Base-by-base conservation (phyloP, 108 stramenopile genomes). In the Ochromonas danica region DNA sequence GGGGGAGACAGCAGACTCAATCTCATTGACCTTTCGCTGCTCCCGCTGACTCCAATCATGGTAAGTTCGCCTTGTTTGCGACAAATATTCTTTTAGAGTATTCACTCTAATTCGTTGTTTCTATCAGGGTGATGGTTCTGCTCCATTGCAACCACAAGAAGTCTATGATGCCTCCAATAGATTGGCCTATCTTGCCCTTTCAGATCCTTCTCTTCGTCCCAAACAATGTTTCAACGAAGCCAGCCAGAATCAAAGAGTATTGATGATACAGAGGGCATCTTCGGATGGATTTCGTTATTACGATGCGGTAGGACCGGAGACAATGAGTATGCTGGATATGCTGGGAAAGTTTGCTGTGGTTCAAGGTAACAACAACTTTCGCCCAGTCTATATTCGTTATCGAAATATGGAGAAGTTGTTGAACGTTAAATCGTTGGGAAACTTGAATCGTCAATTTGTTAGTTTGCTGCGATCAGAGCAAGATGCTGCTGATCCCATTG, bases 371-470 rank as follows among this genome's bases (percentile, higher is more conserved):
- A 36, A 6, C 36, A 45, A 60, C 38, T 75, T 75, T 41, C 14
- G 72, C 3, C 72, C 72, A 42, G 72, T 75, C 10, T 33, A 75
- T 45, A 75, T 75, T 30, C 14, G 51, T 10, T 75, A 75, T 60
- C 43, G 72, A 6, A 75, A 75, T 36, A 75, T 75, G 72, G 72
- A 75, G 38, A 38, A 41, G 3, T 6, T 75, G 17, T 33, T 75
- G 40, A 75, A 75, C 31, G 51, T 75, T 6, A 75, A 75, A 60
- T 57, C 45, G 27, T 75, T 75, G 40, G 72, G 72, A 27, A 75
- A 75, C 31, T 57, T 75, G 72, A 75, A 75, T 75, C 72, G 72
- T 60, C 72, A 75, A 60, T 75, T 75, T 75, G 72, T 75, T 3
- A 33, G 31, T 33, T 60, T 75, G 30, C 25, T 75, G 38, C 43